Conservation (phyloP, 352 stramenopile species). For the Hyaloperonospora brassicae region DNA sequence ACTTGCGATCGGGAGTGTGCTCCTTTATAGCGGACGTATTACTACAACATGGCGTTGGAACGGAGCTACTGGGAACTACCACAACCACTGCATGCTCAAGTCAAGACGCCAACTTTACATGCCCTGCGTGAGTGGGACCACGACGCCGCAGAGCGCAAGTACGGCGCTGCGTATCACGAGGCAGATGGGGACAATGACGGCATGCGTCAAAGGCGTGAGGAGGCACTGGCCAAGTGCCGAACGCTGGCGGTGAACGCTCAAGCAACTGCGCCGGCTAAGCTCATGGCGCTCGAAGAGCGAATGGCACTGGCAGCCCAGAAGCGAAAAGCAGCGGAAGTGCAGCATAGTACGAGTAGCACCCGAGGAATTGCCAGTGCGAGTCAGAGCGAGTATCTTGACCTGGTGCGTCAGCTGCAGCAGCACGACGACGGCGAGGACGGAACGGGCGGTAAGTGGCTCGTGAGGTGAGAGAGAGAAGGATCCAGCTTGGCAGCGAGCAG, state of each 20-base stretch:
- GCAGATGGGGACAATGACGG: conserved; percentile 21
- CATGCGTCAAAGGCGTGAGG: conserved; percentile 32
- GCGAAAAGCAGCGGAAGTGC: conserved; percentile 38
- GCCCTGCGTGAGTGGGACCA: conserved; percentile 43
- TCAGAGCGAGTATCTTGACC: conserved; percentile 49
- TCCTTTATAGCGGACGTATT: conserved; percentile 55
- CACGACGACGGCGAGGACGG: conserved; percentile 43
- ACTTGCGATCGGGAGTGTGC: neutral
- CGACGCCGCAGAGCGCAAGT: conserved; percentile 27
- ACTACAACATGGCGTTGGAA: conserved; percentile 70
- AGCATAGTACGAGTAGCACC: conserved; percentile 11
- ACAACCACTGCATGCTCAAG: conserved; percentile 36
- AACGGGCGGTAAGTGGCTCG: conserved; percentile 58
- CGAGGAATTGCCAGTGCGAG: conserved; percentile 8
- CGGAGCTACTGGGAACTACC: conserved; percentile 73
- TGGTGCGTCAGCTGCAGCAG: conserved; percentile 59
- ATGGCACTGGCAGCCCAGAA: conserved; percentile 57
- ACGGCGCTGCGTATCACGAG: conserved; percentile 19
- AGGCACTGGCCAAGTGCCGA: conserved; percentile 33
- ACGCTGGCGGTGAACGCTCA: conserved; percentile 10
- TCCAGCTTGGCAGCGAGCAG: no score
- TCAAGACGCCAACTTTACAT: conserved; percentile 42
- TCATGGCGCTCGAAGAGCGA: conserved; percentile 39
- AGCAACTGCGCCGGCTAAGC: conserved; percentile 5
- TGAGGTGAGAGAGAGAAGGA: conserved; percentile 27